These are phyloP conservation scores for Aspergillus spinulosporus DNA, from an alignment of 2,329 filamentous ascomycete genomes.

Conservation along the genomic window DNA sequence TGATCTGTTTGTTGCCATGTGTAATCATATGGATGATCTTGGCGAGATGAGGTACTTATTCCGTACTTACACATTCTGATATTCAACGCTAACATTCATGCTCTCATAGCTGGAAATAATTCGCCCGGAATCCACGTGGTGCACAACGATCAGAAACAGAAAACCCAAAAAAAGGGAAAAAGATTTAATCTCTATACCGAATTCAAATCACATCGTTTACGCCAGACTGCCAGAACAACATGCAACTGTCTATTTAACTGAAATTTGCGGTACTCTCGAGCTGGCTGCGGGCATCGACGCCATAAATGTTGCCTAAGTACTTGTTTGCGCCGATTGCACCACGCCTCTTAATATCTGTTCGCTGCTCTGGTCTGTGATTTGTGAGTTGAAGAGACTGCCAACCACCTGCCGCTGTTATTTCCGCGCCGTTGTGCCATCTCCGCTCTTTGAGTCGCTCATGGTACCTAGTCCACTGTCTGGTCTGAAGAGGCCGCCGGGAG, in stretches of 20 bases:
- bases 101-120: neutral
- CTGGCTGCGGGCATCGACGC: conserved; percentile 9
- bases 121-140: neutral
- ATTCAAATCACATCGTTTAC: conserved; percentile 10
- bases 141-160: conserved; percentile 7
- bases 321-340: neutral
- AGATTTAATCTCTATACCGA: neutral
- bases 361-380: conserved; percentile 4
- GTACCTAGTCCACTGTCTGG: conserved; percentile 6
- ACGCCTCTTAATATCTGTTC: neutral
- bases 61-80: neutral
- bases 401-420: conserved; percentile 1
- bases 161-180: conserved; percentile 4
- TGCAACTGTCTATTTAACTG: neutral
- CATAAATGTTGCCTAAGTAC: neutral
- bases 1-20: conserved; percentile 96
- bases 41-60: conserved; percentile 72
- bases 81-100: neutral
- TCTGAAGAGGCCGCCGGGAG: conserved; percentile 3
- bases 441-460: conserved; percentile 8
- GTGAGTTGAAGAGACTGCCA: conserved; percentile 6
- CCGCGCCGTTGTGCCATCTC: conserved; percentile 1
- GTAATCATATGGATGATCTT: conserved; percentile 96
- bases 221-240: conserved; percentile 15
- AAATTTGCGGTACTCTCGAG: neutral